These are phyloP conservation scores for Zanthoxylum bungeanum DNA, from an alignment of 345 rosid genomes.

Conservation along the genomic window DNA sequence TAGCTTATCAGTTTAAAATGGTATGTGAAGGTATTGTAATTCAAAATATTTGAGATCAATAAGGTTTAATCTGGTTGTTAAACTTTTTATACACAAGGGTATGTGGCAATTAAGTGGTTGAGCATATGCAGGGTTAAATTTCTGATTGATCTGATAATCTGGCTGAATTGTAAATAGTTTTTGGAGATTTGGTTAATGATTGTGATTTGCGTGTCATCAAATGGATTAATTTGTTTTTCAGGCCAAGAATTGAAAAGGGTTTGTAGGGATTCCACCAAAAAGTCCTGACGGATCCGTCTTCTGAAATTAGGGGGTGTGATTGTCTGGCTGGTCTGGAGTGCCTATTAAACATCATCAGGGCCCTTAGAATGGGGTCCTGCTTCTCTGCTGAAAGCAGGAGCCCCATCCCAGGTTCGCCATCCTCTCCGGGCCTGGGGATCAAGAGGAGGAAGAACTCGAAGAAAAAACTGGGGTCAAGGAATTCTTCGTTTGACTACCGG, in stretches of 20 bases:
- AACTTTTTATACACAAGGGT: background rate
- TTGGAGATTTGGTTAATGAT: background rate
- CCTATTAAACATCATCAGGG: constrained; percentile 86
- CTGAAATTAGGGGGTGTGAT: constrained; percentile 51
- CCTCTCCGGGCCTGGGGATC: constrained; percentile 55
- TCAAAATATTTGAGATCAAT: background rate
- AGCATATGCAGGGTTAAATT: background rate
- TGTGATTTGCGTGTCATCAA: background rate
- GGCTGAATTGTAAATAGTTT: background rate
- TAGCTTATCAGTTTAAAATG: background rate
- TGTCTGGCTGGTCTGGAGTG: constrained; percentile 93
- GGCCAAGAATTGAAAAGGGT: constrained; percentile 14
- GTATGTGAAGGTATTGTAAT: background rate
- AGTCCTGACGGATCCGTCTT: constrained; percentile 56
- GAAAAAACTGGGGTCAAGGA: constrained; percentile 55
- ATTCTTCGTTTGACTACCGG: constrained; percentile 57
- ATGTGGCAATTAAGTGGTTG: background rate
- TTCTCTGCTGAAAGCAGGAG: constrained; percentile 91
- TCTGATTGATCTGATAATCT: background rate
- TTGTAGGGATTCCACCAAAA: constrained; percentile 18
- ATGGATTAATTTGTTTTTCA: constrained; percentile 30
- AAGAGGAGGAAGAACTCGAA: constrained; percentile 68
- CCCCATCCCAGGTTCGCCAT: constrained; percentile 81
- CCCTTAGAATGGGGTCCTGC: constrained; percentile 99
- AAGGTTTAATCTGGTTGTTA: background rate